A percentile compares a stretch with the other conserved stretches of the same genome.
These are phyloP conservation scores for Salvia sclarea DNA, from an alignment of 305 asterid species.

Conservation along the genomic window DNA sequence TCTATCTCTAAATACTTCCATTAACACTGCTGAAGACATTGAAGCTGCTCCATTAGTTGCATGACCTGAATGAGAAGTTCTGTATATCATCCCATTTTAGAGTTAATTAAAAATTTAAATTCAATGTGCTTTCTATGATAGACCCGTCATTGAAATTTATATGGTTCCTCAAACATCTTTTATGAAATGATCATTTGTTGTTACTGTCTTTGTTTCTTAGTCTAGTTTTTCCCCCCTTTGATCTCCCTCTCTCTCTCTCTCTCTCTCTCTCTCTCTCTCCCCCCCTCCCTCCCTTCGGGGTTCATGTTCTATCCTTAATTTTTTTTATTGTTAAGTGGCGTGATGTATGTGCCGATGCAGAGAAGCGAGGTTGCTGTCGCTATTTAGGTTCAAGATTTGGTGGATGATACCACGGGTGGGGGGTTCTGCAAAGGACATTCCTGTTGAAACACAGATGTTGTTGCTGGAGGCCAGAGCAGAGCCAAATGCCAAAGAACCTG, in stretches of 20 bases:
- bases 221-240: not conserved
- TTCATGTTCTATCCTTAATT: not conserved
- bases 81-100: not conserved
- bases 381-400: slow-evolving; percentile 60
- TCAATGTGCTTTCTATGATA: not conserved
- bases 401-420: slow-evolving; percentile 66
- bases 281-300: not conserved
- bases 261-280: not conserved
- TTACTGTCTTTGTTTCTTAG: not conserved
- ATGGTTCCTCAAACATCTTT: not conserved
- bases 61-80: not conserved
- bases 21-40: not conserved
- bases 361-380: slow-evolving; percentile 48
- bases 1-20: not conserved
- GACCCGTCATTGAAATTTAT: not conserved
- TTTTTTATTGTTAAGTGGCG: not conserved
- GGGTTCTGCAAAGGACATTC: slow-evolving; percentile 51
- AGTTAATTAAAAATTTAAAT: not conserved
- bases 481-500: slow-evolving; percentile 27
- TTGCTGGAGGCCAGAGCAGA: slow-evolving; percentile 43
- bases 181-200: not conserved
- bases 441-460: slow-evolving; percentile 60
- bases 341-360: slow-evolving; percentile 37
- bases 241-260: not conserved
- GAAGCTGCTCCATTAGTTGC: not conserved